Base-by-base conservation (phyloP, 345 rosid genomes). In the Pseudoturritis turrita region DNA sequence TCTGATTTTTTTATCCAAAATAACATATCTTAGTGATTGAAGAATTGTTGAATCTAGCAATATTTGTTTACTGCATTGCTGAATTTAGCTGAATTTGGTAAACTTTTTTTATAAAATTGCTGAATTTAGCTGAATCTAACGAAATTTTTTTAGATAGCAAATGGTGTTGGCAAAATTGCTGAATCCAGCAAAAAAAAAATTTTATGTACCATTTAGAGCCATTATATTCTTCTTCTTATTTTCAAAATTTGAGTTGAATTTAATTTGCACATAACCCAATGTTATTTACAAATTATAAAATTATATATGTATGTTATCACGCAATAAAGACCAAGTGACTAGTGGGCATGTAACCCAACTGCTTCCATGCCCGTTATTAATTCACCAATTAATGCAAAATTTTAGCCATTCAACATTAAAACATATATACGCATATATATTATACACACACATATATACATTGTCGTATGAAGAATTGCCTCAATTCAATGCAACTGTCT, bases 281-380 rank as follows among this genome's bases (percentile, higher is more conserved):
- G 70, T 18, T 59, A 67, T 33, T 60, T 52, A 67, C 55, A 28
- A 33, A 33, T 74, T 50, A 51, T 60, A 35, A 60, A 61, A 44
- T 12, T 68, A 53, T 13, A 53, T 13, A 55, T 7, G 17, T 11
- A 23, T 39, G 60, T 63, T 70, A 66, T 63, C 61, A 70, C 23
- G 71, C 75, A 70, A 55, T 76, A 70, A 76, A 63, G 70, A 75
- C 65, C 39, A 68, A 45, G 61, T 54, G 37, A 70, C 66, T 55
- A 63, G 79, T 63, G 71, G 75, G 55, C 57, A 68, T 55, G 37
- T 70, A 70, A 63, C n/a, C 68, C 80, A 76, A 76, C 80, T 56
- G 68, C 62, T 70, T 56, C 71, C 72, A 41, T 47, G 67, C 36
- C 49, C 40, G 9, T 63, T 70, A 46, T 76, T 63, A 70, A 76